A percentile compares a stretch with the other conserved stretches of the same genome.
These are phyloP conservation scores for Pichia pseudocactophila DNA, from an alignment of 805 yeast species.

Conservation along the genomic window DNA sequence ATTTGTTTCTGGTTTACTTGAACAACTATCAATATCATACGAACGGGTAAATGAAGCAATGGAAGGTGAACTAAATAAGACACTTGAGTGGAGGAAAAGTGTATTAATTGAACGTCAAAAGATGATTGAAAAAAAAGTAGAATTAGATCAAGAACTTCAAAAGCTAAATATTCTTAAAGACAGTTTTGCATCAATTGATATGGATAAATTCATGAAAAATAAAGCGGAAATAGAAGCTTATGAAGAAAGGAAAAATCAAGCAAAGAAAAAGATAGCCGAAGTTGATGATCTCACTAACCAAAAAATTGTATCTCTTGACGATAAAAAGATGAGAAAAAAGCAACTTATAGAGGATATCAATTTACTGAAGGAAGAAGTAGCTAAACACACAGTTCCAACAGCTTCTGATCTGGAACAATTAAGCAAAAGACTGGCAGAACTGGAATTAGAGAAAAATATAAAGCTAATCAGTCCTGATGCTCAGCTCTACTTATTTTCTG, in stretches of 20 bases:
- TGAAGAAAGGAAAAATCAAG: neutral
- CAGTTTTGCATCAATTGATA: slow-evolving; percentile 9
- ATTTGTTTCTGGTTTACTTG: slow-evolving; percentile 21
- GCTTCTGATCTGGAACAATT: slow-evolving; percentile 11
- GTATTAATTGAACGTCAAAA: slow-evolving; percentile 19
- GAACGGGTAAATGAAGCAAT: slow-evolving; percentile 17
- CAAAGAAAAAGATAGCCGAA: slow-evolving; percentile 2
- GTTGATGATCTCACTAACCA: neutral
- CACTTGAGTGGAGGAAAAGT: slow-evolving; percentile 19
- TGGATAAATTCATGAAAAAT: slow-evolving; percentile 4
- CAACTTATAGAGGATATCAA: slow-evolving; percentile 6
- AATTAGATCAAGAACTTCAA: slow-evolving; percentile 13
- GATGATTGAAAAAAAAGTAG: slow-evolving; percentile 17
- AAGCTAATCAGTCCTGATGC: slow-evolving; percentile 6
- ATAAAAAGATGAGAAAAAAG: slow-evolving; percentile 1
- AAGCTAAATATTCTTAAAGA: slow-evolving; percentile 8
- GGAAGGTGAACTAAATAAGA: slow-evolving; percentile 16
- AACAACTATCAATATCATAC: slow-evolving; percentile 23
- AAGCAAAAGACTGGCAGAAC: slow-evolving; percentile 7
- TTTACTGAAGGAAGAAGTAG: neutral
- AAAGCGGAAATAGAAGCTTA: neutral
- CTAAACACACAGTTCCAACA: slow-evolving; percentile 13
- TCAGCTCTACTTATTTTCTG: neutral
- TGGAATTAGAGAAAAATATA: slow-evolving; percentile 11
- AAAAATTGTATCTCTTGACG: neutral